phyloP scores from a whole-genome alignment of 352 stramenopile genomes.

The Thalassiosira mediterranea region DNA sequence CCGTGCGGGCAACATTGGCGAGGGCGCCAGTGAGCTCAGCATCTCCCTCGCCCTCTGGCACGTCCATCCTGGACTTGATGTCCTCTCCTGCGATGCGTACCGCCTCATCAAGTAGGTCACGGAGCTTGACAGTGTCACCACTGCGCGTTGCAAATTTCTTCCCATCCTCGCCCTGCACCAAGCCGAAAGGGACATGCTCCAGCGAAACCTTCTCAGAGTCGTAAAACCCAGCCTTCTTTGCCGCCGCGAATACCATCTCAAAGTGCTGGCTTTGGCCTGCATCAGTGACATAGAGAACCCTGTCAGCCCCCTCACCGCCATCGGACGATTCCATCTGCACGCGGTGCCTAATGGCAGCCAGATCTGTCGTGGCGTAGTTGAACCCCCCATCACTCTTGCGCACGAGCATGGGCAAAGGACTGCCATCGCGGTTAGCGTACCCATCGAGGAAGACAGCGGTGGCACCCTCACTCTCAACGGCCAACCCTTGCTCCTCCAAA shows the following conservation, averaged over 20 bases:
- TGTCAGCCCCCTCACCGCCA: conserved; percentile 82
- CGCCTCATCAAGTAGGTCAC: conserved; percentile 98
- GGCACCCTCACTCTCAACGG: conserved; percentile 84
- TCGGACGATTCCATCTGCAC: conserved; percentile 62
- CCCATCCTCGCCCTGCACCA: conserved; percentile 90
- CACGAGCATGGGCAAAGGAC: conserved; percentile 85
- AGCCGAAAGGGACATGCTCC: conserved; percentile 91
- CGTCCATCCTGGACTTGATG: conserved; percentile 89
- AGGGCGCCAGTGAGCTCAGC: conserved; percentile 89
- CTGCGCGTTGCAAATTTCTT: conserved; percentile 98
- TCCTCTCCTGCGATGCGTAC: conserved; percentile 85
- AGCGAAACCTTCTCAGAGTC: conserved; percentile 68
- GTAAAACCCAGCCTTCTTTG: conserved; percentile 84
- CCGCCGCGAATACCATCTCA: conserved; percentile 88
- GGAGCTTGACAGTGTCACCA: conserved; percentile 96
- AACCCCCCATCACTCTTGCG: conserved; percentile 91
- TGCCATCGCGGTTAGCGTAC: conserved; percentile 77
- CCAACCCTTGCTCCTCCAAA: conserved; percentile 89
- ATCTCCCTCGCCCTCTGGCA: conserved; percentile 90
- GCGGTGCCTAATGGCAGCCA: conserved; percentile 88
- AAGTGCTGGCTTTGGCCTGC: conserved; percentile 90
- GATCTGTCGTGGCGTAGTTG: conserved; percentile 91
- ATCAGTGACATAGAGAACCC: conserved; percentile 91
- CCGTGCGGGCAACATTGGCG: conserved; percentile 89
- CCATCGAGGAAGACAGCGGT: conserved; percentile 90